Evolutionary conservation across 2,329 filamentous ascomycete genomes (phyloP).

Genomic region (Diaporthe sp.): DNA sequence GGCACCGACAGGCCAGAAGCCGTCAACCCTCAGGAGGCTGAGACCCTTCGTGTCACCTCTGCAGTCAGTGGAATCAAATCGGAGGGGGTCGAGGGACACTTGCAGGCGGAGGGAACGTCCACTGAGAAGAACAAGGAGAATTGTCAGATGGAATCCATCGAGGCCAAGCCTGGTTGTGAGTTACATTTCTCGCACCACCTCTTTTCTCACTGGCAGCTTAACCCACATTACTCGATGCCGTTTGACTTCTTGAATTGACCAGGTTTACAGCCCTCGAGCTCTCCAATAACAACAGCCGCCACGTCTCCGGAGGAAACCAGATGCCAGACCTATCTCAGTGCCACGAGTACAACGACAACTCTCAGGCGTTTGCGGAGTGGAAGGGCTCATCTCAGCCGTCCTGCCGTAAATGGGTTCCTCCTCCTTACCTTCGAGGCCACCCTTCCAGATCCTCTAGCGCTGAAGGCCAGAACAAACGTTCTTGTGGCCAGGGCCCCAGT

Average conservation of each 20-base stretch:
- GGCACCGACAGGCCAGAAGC: not conserved
- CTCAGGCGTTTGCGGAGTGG: not conserved
- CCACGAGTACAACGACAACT: not conserved
- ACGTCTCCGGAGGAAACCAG: not conserved
- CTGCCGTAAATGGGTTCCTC: constrained; percentile 1
- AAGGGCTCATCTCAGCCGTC: constrained; percentile 1
- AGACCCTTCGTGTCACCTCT: not conserved
- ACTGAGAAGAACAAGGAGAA: not conserved
- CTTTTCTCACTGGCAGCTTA: not conserved
- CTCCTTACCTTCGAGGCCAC: not conserved
- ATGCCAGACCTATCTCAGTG: not conserved
- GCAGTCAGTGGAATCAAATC: not conserved
- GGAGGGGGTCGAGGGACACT: not conserved
- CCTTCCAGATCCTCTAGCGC: not conserved
- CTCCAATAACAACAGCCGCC: not conserved
- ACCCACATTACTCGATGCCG: not conserved
- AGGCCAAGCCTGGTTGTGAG: not conserved
- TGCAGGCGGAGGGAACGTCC: not conserved
- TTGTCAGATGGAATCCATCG: not conserved
- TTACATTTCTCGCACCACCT: not conserved
- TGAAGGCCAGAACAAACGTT: not conserved
- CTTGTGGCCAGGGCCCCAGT: not conserved
- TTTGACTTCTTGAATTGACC: not conserved
- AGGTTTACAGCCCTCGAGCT: not conserved
- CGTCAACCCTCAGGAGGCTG: not conserved